Conservation (phyloP, 75 land plant species). For the Picea glauca region DNA sequence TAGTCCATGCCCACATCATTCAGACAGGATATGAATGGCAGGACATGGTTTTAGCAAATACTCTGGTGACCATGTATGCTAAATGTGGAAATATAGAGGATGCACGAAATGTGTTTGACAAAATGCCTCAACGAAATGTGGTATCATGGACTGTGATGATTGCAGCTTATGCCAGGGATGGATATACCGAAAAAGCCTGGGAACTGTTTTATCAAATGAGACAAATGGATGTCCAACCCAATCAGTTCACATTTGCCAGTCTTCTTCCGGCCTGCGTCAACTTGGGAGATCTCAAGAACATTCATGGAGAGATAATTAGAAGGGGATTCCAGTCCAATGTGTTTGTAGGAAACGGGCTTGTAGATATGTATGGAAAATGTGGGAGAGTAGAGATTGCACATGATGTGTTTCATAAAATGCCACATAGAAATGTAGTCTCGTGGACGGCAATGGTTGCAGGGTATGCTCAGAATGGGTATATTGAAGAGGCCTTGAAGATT, state of each 20-base stretch:
- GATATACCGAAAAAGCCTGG: conserved; percentile 44
- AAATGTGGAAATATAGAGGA: conserved; percentile 18
- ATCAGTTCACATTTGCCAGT: conserved; percentile 13
- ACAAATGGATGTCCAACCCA: neutral
- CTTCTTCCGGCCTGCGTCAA: conserved; percentile 23
- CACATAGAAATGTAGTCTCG: conserved; percentile 14
- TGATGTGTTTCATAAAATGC: conserved; percentile 13
- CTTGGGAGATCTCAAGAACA: neutral
- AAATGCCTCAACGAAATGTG: conserved; percentile 31
- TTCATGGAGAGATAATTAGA: too few species aligned
- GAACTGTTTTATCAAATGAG: conserved; percentile 22
- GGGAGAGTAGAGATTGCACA: conserved; percentile 11
- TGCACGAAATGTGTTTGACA: conserved; percentile 36
- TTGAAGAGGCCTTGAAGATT: conserved; percentile 13
- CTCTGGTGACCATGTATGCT: conserved; percentile 32
- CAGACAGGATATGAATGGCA: conserved; percentile 19
- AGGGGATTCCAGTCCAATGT: neutral
- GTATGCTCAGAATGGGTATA: conserved; percentile 17
- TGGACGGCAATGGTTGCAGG: conserved; percentile 25
- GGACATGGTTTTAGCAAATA: conserved; percentile 17
- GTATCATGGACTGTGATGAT: conserved; percentile 62
- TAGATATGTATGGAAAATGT: conserved; percentile 26
- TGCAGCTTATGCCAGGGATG: conserved; percentile 59
- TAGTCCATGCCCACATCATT: conserved; percentile 17
- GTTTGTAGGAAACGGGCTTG: conserved; percentile 15